These are phyloP conservation scores for Sergeia podlipaevii DNA, from an alignment of 208 protist species.

Conservation along the genomic window DNA sequence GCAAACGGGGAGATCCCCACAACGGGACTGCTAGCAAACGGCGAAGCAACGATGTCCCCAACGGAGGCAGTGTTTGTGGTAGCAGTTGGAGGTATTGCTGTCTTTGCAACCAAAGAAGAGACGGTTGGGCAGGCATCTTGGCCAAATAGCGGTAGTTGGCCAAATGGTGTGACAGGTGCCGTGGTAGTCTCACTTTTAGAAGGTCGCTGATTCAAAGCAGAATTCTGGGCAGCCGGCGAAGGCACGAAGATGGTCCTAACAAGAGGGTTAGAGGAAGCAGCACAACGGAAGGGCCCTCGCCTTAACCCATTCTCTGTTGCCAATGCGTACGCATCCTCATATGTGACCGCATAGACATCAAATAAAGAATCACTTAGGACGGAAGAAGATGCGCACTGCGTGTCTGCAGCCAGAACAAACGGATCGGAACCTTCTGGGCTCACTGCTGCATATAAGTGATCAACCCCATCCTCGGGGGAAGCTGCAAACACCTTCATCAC, in stretches of 20 bases:
- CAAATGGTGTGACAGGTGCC: conserved; percentile 65
- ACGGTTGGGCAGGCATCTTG: conserved; percentile 22
- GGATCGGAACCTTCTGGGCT: conserved; percentile 48
- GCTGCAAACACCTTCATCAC: conserved; percentile 85
- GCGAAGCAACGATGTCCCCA: no score
- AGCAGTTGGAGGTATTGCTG: neutral
- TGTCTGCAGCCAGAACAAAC: conserved; percentile 14
- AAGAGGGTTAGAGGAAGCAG: conserved; percentile 46
- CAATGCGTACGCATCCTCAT: neutral
- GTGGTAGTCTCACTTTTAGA: conserved; percentile 22
- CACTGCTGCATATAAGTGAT: conserved; percentile 42
- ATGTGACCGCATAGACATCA: neutral
- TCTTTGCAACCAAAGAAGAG: no score
- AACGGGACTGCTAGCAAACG: neutral
- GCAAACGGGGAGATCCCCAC: conserved; percentile 67
- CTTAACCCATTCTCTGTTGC: conserved; percentile 5
- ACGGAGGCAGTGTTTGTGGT: neutral
- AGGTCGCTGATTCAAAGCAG: neutral
- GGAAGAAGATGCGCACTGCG: conserved; percentile 11
- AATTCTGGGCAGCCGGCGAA: neutral
- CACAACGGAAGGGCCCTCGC: conserved; percentile 37
- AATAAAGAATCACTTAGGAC: neutral
- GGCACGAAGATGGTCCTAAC: neutral
- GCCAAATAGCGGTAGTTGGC: conserved; percentile 80
- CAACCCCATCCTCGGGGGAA: conserved; percentile 27